A percentile compares a stretch with the other conserved stretches of the same genome.
phyloP scores from a whole-genome alignment of 371 early-diverging fungal genomes.

The Mortierella sp. region DNA sequence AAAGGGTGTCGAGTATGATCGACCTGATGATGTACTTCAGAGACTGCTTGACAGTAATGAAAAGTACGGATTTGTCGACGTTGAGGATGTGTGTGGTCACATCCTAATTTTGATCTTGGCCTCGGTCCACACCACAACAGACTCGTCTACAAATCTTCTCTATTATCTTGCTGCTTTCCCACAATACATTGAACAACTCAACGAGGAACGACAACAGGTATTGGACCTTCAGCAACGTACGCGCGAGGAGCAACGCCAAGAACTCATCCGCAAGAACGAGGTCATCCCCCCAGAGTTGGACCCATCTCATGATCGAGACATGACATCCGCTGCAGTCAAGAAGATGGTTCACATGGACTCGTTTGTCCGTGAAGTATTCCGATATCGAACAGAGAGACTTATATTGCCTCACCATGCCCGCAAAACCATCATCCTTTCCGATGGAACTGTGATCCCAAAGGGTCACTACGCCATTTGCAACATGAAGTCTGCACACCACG shows the following conservation, averaged over 20 bases:
- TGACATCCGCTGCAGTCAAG: constrained; percentile 50
- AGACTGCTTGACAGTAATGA: constrained; percentile 30
- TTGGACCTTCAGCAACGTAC: constrained; percentile 25
- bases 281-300: constrained; percentile 22
- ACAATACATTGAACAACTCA: constrained; percentile 52
- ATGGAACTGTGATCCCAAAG: constrained; percentile 55
- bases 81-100: constrained; percentile 43
- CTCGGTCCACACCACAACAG: constrained; percentile 57
- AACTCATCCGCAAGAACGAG: not conserved
- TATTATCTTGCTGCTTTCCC: constrained; percentile 56
- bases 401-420: constrained; percentile 44
- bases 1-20: constrained; percentile 16
- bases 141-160: constrained; percentile 37
- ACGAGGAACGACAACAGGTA: constrained; percentile 56
- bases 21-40: constrained; percentile 33
- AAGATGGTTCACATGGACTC: constrained; percentile 60
- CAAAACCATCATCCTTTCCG: constrained; percentile 45
- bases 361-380: constrained; percentile 57
- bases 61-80: constrained; percentile 39
- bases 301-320: constrained; percentile 21
- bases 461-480: constrained; percentile 35
- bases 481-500: constrained; percentile 19
- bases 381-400: constrained; percentile 38
- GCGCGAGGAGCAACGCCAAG: constrained; percentile 24
- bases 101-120: constrained; percentile 52